phyloP scores from a whole-genome alignment of 805 yeast genomes.

The Yarrowia keelungensis region DNA sequence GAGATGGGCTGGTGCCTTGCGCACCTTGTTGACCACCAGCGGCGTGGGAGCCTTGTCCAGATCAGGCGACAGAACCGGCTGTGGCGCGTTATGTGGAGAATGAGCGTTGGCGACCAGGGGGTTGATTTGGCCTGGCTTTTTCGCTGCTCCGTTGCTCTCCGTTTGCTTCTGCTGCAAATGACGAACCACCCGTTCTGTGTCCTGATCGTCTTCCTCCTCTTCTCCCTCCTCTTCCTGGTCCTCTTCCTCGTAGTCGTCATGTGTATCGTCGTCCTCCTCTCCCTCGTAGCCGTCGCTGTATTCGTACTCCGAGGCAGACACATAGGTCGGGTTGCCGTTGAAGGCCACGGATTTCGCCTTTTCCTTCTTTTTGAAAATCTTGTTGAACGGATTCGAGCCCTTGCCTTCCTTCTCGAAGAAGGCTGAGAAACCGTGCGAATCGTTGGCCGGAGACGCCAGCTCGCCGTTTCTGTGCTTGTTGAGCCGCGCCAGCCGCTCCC shows the following conservation, averaged over 20 bases:
- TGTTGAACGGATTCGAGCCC: slow-evolving; percentile 34
- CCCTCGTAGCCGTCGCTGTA: slow-evolving; percentile 45
- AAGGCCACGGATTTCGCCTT: slow-evolving; percentile 43
- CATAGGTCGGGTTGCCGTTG: slow-evolving; percentile 42
- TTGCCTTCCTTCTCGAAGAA: slow-evolving; percentile 41
- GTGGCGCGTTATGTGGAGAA: slow-evolving; percentile 17
- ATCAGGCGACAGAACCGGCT: slow-evolving; percentile 35
- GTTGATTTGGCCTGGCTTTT: slow-evolving; percentile 10
- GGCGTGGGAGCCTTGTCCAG: slow-evolving; percentile 33
- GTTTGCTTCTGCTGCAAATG: slow-evolving; percentile 25
- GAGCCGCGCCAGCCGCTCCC: slow-evolving; percentile 86
- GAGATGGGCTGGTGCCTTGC: slow-evolving; percentile 27
- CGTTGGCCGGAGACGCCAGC: slow-evolving; percentile 39
- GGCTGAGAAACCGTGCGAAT: slow-evolving; percentile 24
- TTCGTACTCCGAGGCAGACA: slow-evolving; percentile 47
- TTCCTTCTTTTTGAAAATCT: slow-evolving; percentile 37
- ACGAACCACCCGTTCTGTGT: slow-evolving; percentile 11
- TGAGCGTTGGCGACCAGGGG: slow-evolving; percentile 4
- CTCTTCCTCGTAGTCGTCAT: slow-evolving; percentile 39
- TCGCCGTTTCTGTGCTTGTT: slow-evolving; percentile 93
- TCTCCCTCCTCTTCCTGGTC: slow-evolving; percentile 36
- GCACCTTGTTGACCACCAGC: slow-evolving; percentile 34
- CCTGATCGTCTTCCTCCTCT: slow-evolving; percentile 22
- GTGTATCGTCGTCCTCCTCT: slow-evolving; percentile 41
- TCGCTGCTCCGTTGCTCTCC: background rate